These are phyloP conservation scores for Sugiyamaella mastotermitis DNA, from an alignment of 805 yeast species.

Conservation along the genomic window DNA sequence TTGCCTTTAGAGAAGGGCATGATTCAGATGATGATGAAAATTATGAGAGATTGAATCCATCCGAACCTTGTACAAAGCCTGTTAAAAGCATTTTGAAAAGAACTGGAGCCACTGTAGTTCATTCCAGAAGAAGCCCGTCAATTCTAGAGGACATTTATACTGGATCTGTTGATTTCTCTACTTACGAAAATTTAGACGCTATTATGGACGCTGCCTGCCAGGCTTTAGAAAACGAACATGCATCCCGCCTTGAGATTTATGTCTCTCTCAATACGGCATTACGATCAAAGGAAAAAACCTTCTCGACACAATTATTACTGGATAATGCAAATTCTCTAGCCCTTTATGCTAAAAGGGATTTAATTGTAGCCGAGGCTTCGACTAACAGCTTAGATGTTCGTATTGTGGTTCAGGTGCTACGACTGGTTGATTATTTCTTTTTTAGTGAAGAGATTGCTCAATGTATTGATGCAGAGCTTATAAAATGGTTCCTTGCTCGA, in stretches of 20 bases:
- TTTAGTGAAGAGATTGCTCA: constrained; percentile 14
- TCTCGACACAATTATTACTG: constrained; percentile 14
- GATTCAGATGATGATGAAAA: too few relatives aligned
- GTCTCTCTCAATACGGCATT: constrained; percentile 14
- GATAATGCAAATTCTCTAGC: constrained; percentile 10
- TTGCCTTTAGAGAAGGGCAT: too few relatives aligned
- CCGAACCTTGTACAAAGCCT: too few relatives aligned
- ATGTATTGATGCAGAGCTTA: constrained; percentile 13
- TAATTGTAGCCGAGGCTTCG: constrained; percentile 11
- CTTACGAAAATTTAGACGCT: constrained; percentile 9
- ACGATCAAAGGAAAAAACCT: constrained; percentile 5
- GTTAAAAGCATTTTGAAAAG: too few relatives aligned
- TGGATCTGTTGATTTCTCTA: constrained; percentile 9
- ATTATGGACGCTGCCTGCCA: constrained; percentile 13
- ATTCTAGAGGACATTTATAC: constrained; percentile 14
- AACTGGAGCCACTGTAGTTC: too few relatives aligned
- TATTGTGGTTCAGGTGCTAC: constrained; percentile 13
- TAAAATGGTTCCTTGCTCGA: constrained; percentile 15
- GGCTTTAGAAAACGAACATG: constrained; percentile 5
- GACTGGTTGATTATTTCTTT: constrained; percentile 19
- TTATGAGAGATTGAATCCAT: too few relatives aligned
- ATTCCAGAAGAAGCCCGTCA: too few relatives aligned
- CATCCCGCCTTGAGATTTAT: constrained; percentile 11
- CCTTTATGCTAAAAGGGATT: constrained; percentile 16
- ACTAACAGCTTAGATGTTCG: constrained; percentile 12